Conservation (phyloP, 2,329 filamentous ascomycete species). For the Tolypocladium tropicale region DNA sequence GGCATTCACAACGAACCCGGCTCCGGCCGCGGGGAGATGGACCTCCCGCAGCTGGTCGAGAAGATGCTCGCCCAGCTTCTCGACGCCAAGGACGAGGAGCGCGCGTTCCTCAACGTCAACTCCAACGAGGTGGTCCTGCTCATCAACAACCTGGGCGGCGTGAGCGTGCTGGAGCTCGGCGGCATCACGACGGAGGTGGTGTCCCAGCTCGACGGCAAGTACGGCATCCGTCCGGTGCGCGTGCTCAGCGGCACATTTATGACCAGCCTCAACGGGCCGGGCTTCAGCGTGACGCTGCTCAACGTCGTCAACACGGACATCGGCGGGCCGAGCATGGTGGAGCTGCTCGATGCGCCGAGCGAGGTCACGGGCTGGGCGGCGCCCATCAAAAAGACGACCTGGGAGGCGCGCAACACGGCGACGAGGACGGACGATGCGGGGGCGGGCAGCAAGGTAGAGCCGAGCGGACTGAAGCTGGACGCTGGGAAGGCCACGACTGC, state of each 20-base stretch:
- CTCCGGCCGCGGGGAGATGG: conserved; percentile 39
- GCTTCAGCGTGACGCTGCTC: conserved; percentile 63
- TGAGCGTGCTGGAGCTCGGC: conserved; percentile 61
- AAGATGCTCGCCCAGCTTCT: conserved; percentile 63
- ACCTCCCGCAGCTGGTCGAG: conserved; percentile 43
- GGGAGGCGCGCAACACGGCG: conserved; percentile 44
- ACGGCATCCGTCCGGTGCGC: conserved; percentile 52
- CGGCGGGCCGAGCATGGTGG: conserved; percentile 50
- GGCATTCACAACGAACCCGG: conserved; percentile 66
- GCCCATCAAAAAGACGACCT: conserved; percentile 51
- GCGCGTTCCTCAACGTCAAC: conserved; percentile 57
- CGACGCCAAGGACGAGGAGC: conserved; percentile 53
- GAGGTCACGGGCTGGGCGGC: conserved; percentile 63
- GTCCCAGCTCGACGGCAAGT: conserved; percentile 45
- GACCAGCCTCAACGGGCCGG: conserved; percentile 67
- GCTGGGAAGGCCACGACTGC: conserved; percentile 35
- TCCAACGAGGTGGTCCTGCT: conserved; percentile 57
- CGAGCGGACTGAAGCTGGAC: conserved; percentile 44
- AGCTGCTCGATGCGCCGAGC: conserved; percentile 58
- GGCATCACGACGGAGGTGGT: conserved; percentile 62
- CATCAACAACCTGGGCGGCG: conserved; percentile 67
- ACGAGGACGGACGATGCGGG: conserved; percentile 30
- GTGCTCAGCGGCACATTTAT: conserved; percentile 63
- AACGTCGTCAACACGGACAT: conserved; percentile 52
- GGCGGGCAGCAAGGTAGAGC: conserved; percentile 21